phyloP scores from a whole-genome alignment of 1,284 basidiomycete genomes.

The Phylloboletellus chloephorus region DNA sequence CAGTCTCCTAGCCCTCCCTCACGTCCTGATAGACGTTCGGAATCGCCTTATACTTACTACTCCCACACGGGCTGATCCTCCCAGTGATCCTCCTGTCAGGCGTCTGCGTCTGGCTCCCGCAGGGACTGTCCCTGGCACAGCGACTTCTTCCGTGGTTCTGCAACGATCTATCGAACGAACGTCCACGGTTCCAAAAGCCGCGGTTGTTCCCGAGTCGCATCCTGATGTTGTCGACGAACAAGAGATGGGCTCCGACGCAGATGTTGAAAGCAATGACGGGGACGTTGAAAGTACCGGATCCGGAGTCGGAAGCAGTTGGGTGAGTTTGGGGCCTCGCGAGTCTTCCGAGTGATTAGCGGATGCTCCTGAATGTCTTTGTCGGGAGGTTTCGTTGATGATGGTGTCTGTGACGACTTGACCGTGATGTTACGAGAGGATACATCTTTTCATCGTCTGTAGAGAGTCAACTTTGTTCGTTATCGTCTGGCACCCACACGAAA shows the following conservation, averaged over 20 bases:
- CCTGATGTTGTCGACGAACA: constrained; percentile 24
- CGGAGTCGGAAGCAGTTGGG: constrained; percentile 56
- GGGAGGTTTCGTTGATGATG: background rate
- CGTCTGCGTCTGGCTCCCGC: constrained; percentile 15
- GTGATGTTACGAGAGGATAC: constrained; percentile 1
- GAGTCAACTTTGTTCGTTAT: background rate
- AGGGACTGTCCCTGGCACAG: background rate
- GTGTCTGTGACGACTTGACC: background rate
- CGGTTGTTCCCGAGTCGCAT: constrained; percentile 5
- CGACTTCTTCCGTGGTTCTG: background rate
- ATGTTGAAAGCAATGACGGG: constrained; percentile 57
- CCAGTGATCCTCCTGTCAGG: constrained; percentile 21
- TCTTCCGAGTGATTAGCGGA: constrained; percentile 16
- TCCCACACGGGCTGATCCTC: constrained; percentile 25
- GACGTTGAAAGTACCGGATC: constrained; percentile 37
- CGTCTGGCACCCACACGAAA: background rate
- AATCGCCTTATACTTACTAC: constrained; percentile 52
- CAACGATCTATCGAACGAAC: constrained; percentile 9
- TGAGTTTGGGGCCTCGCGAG: constrained; percentile 44
- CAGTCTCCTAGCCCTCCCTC: constrained; percentile 57
- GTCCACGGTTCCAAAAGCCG: background rate
- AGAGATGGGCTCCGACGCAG: constrained; percentile 52
- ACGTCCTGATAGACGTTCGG: constrained; percentile 55
- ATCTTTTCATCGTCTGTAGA: constrained; percentile 14
- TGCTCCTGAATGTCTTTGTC: background rate